Evolutionary conservation across 2,329 filamentous ascomycete species (phyloP).

Genomic region (Fusarium sp.): DNA sequence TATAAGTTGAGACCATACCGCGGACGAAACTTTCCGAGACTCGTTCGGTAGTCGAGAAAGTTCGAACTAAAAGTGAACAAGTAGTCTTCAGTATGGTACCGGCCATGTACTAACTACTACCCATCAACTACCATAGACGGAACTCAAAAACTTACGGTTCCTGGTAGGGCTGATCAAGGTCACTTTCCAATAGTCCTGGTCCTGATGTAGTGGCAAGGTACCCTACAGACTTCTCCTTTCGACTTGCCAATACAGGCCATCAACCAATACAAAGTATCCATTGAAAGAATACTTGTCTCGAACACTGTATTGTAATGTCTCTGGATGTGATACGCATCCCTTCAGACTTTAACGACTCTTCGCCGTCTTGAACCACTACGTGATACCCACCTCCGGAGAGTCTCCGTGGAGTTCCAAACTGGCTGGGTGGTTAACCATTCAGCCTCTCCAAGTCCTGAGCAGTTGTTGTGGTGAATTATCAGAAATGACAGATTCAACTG

Average conservation of each 20-base stretch:
- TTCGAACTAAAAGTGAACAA: neutral
- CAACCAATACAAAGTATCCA: neutral
- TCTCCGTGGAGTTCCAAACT: neutral
- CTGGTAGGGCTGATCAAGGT: slow-evolving; percentile 28
- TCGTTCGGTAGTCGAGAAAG: neutral
- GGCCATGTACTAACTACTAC: neutral
- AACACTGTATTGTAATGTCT: neutral
- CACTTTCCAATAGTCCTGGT: neutral
- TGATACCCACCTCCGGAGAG: neutral
- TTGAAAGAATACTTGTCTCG: neutral
- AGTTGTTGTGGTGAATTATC: slow-evolving; percentile 1
- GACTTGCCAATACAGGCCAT: neutral
- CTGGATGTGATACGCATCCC: neutral
- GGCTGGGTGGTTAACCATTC: slow-evolving; percentile 4
- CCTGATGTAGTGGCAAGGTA: neutral
- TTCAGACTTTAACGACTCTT: neutral
- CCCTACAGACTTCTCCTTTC: neutral
- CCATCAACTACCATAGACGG: neutral
- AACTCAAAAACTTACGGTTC: neutral
- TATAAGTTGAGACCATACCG: neutral
- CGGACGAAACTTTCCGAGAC: neutral
- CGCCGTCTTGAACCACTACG: neutral
- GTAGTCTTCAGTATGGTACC: neutral
- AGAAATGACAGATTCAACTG: slow-evolving; percentile 9
- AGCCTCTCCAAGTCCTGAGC: neutral